Evolutionary conservation across 2,329 filamentous ascomycete genomes (phyloP).

Genomic region (Alternaria triticina): DNA sequence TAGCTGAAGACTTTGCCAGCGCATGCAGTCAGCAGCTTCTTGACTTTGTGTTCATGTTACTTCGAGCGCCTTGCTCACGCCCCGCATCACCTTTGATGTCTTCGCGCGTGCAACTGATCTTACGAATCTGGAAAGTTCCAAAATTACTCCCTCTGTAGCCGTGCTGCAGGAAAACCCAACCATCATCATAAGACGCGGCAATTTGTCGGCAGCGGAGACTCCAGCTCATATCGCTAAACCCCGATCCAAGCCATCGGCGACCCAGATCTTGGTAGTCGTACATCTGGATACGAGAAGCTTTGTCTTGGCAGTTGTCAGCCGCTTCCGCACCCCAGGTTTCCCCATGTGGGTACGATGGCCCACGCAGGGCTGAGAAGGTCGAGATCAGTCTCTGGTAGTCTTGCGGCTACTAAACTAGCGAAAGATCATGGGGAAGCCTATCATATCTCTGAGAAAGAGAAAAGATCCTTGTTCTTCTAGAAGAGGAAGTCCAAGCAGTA

Average conservation of each 20-base stretch:
- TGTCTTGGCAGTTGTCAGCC: constrained; percentile 14
- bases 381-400: constrained; percentile 8
- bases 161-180: not conserved
- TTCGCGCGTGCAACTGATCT: not conserved
- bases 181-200: not conserved
- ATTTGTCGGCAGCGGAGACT: not conserved
- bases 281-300: constrained; percentile 1
- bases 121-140: not conserved
- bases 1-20: not conserved
- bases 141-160: not conserved
- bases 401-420: constrained; percentile 6
- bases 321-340: constrained; percentile 6
- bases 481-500: not conserved
- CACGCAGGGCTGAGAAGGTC: constrained; percentile 5
- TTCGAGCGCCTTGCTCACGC: not conserved
- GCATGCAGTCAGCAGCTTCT: not conserved
- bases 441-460: not conserved
- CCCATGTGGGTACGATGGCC: not conserved
- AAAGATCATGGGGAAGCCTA: constrained; percentile 2
- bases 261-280: not conserved
- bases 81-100: not conserved
- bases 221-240: not conserved
- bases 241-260: not conserved
- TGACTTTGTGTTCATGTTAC: not conserved
- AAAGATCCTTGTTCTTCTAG: constrained; percentile 1